Percentiles rank a stretch among this genome's conserved stretches.
Evolutionary conservation across 768 basidiomycete species (phyloP).

Genomic region (Serendipita sp.): DNA sequence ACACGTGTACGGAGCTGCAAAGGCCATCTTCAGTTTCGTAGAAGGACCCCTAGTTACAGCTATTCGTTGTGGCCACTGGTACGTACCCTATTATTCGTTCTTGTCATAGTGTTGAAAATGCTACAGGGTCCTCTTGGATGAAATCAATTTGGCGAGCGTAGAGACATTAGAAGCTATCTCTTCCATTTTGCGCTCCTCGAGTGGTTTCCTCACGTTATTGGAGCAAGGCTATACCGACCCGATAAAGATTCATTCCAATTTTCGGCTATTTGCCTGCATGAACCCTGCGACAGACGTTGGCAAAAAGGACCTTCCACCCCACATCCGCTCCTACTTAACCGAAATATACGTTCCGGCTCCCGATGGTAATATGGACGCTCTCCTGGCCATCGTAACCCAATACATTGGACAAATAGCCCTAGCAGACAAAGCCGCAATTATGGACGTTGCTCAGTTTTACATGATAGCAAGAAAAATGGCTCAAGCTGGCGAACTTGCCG

Average conservation of each 20-base stretch:
- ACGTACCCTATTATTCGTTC: conserved; percentile 16
- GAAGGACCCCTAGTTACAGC: conserved; percentile 94
- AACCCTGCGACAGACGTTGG: conserved; percentile 98
- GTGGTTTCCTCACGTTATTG: conserved; percentile 79
- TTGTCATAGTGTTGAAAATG: background rate
- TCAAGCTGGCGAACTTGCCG: conserved; percentile 62
- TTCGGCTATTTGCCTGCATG: conserved; percentile 97
- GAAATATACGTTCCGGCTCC: conserved; percentile 93
- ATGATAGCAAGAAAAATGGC: conserved; percentile 59
- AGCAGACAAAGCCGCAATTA: conserved; percentile 71
- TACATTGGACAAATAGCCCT: conserved; percentile 76
- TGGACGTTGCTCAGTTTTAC: conserved; percentile 90
- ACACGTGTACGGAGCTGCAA: conserved; percentile 73
- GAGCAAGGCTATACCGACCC: conserved; percentile 86
- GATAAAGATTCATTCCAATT: conserved; percentile 82
- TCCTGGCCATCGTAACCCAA: conserved; percentile 71
- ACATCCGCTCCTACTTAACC: conserved; percentile 81
- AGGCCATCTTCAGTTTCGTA: conserved; percentile 86
- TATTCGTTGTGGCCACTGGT: conserved; percentile 81
- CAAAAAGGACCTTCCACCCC: conserved; percentile 89
- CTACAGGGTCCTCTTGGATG: conserved; percentile 80
- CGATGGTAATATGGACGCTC: conserved; percentile 79
- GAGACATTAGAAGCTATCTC: conserved; percentile 91
- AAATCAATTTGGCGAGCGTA: conserved; percentile 85
- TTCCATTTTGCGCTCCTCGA: conserved; percentile 68